Evolutionary conservation across 306 rosid species (phyloP).

Genomic region (Sphenostylis stenocarpa): DNA sequence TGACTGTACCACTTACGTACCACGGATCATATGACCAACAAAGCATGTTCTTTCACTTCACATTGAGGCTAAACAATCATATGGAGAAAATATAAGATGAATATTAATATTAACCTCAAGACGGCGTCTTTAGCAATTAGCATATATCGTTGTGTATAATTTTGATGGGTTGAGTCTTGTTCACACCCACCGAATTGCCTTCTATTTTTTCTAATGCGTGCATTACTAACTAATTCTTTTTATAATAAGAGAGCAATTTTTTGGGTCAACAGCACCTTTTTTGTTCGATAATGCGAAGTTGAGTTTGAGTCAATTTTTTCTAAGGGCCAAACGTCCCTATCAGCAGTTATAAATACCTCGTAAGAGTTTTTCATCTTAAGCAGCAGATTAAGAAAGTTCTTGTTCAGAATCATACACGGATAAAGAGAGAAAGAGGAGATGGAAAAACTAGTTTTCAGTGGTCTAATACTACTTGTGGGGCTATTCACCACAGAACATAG

Average conservation of each 20-base stretch:
- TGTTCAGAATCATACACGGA: neutral
- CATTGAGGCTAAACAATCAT: neutral
- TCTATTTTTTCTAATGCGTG: neutral
- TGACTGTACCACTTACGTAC: slow-evolving; percentile 42
- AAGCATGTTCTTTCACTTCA: slow-evolving; percentile 29
- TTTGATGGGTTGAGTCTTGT: slow-evolving; percentile 18
- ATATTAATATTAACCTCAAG: neutral
- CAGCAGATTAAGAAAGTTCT: slow-evolving; percentile 29
- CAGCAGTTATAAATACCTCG: slow-evolving; percentile 40
- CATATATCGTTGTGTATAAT: neutral
- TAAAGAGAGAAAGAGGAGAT: slow-evolving; percentile 22
- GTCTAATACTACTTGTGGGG: slow-evolving; percentile 26
- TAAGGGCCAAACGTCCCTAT: slow-evolving; percentile 19
- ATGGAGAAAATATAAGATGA: neutral
- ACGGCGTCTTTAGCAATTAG: neutral
- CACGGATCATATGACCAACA: slow-evolving; percentile 33
- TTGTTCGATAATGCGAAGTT: neutral
- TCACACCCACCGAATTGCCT: slow-evolving; percentile 12
- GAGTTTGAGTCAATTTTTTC: neutral
- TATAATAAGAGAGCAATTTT: neutral
- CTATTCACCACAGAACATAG: slow-evolving; percentile 33
- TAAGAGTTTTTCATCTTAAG: slow-evolving; percentile 5
- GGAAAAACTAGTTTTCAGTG: slow-evolving; percentile 34
- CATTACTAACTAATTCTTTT: neutral
- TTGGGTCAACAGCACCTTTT: slow-evolving; percentile 23